Conservation (phyloP, 371 early-diverging fungal genomes). For the Choanephora cucurbitarum region DNA sequence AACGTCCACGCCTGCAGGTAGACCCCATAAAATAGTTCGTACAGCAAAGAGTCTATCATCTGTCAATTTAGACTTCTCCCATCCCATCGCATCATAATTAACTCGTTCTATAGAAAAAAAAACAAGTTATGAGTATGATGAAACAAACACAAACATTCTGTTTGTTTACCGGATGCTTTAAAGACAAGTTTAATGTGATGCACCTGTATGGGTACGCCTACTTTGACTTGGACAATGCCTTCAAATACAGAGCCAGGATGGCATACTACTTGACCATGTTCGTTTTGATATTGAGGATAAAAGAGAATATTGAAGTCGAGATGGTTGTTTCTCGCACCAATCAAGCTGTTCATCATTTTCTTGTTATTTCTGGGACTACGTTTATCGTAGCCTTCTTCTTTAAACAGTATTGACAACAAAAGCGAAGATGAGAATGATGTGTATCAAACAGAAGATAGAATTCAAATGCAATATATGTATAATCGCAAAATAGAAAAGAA, state of each 20-base stretch:
- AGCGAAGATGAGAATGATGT: slow-evolving; percentile 1
- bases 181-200: slow-evolving; percentile 33
- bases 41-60: slow-evolving; percentile 38
- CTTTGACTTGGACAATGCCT: slow-evolving; percentile 27
- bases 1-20: slow-evolving; percentile 11
- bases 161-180: slow-evolving; percentile 23
- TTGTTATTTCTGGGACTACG: slow-evolving; percentile 28
- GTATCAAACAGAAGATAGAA: too few species aligned
- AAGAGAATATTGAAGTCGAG: slow-evolving; percentile 18
- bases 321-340: slow-evolving; percentile 15
- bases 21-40: slow-evolving; percentile 28
- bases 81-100: slow-evolving; percentile 36
- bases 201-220: slow-evolving; percentile 17
- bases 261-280: slow-evolving; percentile 25
- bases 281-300: slow-evolving; percentile 28
- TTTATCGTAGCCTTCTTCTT: slow-evolving; percentile 30
- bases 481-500: too few species aligned
- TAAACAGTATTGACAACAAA: slow-evolving; percentile 30
- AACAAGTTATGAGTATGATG: neutral
- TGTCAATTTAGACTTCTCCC: slow-evolving; percentile 25
- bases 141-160: neutral
- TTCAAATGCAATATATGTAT: too few species aligned
- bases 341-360: slow-evolving; percentile 22
- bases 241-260: slow-evolving; percentile 38
- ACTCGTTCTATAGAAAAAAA: slow-evolving; percentile 24